Evolutionary conservation across 2,329 filamentous ascomycete species (phyloP).

Genomic region (Chrysoporthe cubensis): DNA sequence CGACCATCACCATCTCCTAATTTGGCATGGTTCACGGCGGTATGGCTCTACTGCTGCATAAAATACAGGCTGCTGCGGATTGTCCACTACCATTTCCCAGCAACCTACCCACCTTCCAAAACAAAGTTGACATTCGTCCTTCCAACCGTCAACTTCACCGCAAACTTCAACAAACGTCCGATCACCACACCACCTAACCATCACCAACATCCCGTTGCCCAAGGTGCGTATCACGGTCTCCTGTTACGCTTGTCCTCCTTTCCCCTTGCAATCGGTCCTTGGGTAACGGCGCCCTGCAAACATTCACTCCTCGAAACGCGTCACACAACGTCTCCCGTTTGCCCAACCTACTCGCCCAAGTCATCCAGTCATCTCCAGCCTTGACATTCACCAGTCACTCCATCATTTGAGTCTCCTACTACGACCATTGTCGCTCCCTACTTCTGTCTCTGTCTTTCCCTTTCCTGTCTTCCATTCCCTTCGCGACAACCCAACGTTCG

Average conservation of each 20-base stretch:
- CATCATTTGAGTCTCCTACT: conserved; percentile 1
- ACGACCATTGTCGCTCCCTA: conserved; percentile 12
- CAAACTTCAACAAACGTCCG: conserved; percentile 13
- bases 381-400: conserved; percentile 13
- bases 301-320: conserved; percentile 26
- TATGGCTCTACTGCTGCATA: no score
- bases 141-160: conserved; percentile 20
- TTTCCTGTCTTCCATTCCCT: neutral
- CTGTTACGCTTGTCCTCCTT: conserved; percentile 20
- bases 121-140: neutral
- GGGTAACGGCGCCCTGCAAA: conserved; percentile 28
- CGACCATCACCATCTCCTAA: conserved; percentile 3
- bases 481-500: conserved; percentile 8
- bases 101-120: neutral
- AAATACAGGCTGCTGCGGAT: neutral
- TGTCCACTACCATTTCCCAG: neutral
- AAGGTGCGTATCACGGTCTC: conserved; percentile 22
- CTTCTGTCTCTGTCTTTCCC: conserved; percentile 4
- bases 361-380: conserved; percentile 16
- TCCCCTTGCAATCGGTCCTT: conserved; percentile 19
- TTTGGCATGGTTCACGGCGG: neutral
- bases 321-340: conserved; percentile 27
- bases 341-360: conserved; percentile 19
- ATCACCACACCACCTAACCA: neutral
- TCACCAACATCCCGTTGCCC: conserved; percentile 8